phyloP scores from a whole-genome alignment of 192 early-diverging fungal species.

The Powellomyces hirtus region DNA sequence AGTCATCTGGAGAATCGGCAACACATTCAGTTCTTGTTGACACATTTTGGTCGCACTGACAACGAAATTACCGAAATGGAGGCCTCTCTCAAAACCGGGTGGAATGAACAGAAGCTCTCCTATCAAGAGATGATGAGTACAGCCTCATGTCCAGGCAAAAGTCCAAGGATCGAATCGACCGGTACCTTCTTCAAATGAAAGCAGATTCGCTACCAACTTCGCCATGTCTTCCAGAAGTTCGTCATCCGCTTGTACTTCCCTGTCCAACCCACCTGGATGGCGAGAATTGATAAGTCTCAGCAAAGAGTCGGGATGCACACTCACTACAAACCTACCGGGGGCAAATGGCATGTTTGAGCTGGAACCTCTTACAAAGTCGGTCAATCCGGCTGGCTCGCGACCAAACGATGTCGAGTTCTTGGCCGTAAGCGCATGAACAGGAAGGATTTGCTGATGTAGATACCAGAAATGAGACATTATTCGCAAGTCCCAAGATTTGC shows the following conservation, averaged over 20 bases:
- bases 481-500: background rate
- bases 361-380: slow-evolving; percentile 72
- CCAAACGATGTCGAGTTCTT: slow-evolving; percentile 73
- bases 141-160: slow-evolving; percentile 9
- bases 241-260: slow-evolving; percentile 37
- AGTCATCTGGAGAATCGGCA: background rate
- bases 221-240: slow-evolving; percentile 24
- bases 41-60: too few relatives aligned
- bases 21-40: background rate
- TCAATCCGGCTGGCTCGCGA: slow-evolving; percentile 50
- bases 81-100: slow-evolving; percentile 71
- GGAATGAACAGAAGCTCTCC: slow-evolving; percentile 56
- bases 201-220: slow-evolving; percentile 26
- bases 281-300: background rate
- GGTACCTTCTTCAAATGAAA: slow-evolving; percentile 40
- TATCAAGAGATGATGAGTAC: slow-evolving; percentile 8
- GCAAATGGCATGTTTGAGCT: slow-evolving; percentile 72
- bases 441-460: background rate
- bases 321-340: slow-evolving; percentile 49
- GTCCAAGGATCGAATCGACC: background rate
- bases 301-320: background rate
- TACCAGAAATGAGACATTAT: background rate
- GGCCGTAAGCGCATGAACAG: slow-evolving; percentile 28
- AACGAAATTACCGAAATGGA: slow-evolving; percentile 46
- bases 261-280: slow-evolving; percentile 54